Conservation (phyloP, 352 stramenopile genomes). For the Blastocystis sp. region DNA sequence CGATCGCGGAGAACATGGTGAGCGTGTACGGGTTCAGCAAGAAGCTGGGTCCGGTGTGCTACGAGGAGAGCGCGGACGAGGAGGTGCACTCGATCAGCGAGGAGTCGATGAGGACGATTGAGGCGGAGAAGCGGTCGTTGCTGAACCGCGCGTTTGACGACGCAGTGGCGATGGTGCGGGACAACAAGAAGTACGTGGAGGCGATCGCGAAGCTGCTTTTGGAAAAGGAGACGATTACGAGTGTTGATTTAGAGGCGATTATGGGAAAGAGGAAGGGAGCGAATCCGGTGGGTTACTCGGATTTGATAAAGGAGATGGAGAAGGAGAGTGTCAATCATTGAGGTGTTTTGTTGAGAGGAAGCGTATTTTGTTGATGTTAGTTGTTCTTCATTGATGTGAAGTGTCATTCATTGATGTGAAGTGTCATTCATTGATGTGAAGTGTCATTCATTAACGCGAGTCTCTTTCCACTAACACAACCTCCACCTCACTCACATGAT, state of each 20-base stretch:
- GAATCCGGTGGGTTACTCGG: slow-evolving; percentile 22
- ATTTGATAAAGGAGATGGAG: slow-evolving; percentile 42
- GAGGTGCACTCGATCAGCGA: not conserved
- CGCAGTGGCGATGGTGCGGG: slow-evolving; percentile 16
- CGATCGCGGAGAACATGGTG: slow-evolving; percentile 53
- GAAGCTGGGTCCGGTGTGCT: slow-evolving; percentile 57
- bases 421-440: too few relatives aligned
- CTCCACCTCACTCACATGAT: too few relatives aligned
- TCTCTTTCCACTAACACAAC: too few relatives aligned
- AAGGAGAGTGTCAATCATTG: too few relatives aligned
- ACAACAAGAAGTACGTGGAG: slow-evolving; percentile 56
- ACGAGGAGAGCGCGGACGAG: not conserved
- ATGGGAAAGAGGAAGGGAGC: slow-evolving; percentile 53
- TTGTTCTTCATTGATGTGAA: too few relatives aligned
- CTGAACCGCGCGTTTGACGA: slow-evolving; percentile 40
- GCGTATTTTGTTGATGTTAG: too few relatives aligned
- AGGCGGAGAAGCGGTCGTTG: slow-evolving; percentile 24
- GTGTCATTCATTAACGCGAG: too few relatives aligned
- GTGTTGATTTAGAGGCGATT: slow-evolving; percentile 55
- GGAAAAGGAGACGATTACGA: slow-evolving; percentile 72
- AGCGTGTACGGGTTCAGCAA: slow-evolving; percentile 57
- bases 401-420: too few relatives aligned
- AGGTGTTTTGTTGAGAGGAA: slow-evolving; percentile 14
- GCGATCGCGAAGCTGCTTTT: slow-evolving; percentile 36
- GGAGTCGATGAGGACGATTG: not conserved